Percentiles rank a stretch among this genome's conserved stretches.
Conservation (phyloP, 176 grass and related monocot species). For the Elymus sibiricus region DNA sequence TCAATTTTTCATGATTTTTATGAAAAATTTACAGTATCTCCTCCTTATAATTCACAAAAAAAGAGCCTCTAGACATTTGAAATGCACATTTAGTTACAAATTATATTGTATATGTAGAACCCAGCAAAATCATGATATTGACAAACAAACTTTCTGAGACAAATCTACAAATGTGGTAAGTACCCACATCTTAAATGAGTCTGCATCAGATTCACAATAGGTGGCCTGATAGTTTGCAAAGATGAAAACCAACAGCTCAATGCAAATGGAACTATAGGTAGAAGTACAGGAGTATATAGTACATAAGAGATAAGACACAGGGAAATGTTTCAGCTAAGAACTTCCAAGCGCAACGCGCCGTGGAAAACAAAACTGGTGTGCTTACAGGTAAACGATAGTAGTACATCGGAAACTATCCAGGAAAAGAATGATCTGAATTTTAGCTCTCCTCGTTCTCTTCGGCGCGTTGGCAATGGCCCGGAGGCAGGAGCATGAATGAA, state of each 20-base stretch:
- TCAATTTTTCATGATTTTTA: too few relatives aligned
- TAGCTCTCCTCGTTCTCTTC: conserved; percentile 22
- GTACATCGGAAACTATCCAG: not conserved
- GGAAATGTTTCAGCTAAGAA: not conserved
- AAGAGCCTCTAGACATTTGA: too few relatives aligned
- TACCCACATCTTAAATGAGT: not conserved
- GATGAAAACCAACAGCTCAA: not conserved
- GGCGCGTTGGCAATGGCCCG: conserved; percentile 7
- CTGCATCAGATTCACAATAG: not conserved
- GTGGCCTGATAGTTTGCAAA: not conserved
- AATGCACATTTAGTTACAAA: too few relatives aligned
- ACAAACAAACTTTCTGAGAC: too few relatives aligned
- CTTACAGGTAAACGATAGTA: not conserved
- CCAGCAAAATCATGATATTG: too few relatives aligned
- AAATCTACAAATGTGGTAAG: too few relatives aligned
- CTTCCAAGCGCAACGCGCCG: not conserved
- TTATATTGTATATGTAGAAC: too few relatives aligned
- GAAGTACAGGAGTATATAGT: not conserved
- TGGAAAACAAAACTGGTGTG: not conserved
- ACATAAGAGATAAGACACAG: not conserved
- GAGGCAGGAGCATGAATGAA: conserved; percentile 27
- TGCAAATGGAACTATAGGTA: not conserved
- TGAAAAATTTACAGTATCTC: too few relatives aligned
- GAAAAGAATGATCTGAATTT: not conserved
- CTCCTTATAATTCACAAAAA: too few relatives aligned